phyloP scores from a whole-genome alignment of 345 rosid species.

The Murraya paniculata region DNA sequence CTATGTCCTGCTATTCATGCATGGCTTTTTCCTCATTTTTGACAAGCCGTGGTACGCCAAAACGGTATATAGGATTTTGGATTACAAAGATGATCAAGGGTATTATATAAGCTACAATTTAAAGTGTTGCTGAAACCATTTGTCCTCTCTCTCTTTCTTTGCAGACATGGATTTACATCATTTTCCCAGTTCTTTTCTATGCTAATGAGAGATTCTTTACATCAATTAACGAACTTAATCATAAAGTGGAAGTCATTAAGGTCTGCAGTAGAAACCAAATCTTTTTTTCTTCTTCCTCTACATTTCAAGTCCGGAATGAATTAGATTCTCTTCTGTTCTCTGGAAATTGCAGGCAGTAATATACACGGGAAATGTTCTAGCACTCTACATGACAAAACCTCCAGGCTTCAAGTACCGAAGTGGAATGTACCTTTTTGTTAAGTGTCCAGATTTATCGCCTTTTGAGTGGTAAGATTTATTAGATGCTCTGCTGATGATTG shows the following conservation, averaged over 20 bases:
- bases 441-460: conserved; percentile 73
- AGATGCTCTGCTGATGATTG: neutral
- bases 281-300: neutral
- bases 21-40: conserved; percentile 75
- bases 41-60: conserved; percentile 61
- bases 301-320: neutral
- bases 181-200: conserved; percentile 55
- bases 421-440: conserved; percentile 94
- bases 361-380: conserved; percentile 89
- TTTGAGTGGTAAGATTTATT: conserved; percentile 68
- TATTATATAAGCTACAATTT: neutral
- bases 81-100: neutral
- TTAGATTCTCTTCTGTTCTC: neutral
- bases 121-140: neutral
- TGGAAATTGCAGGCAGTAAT: conserved; percentile 64
- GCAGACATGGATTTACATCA: conserved; percentile 95
- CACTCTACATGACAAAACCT: conserved; percentile 83
- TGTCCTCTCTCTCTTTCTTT: neutral
- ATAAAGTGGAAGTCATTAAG: conserved; percentile 71
- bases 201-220: conserved; percentile 56
- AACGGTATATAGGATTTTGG: conserved; percentile 48
- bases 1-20: conserved; percentile 61
- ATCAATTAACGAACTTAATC: conserved; percentile 49
- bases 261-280: conserved; percentile 24
- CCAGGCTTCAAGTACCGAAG: conserved; percentile 76